Evolutionary conservation across 371 early-diverging fungal species (phyloP).

Genomic region (Apophysomyces elegans): DNA sequence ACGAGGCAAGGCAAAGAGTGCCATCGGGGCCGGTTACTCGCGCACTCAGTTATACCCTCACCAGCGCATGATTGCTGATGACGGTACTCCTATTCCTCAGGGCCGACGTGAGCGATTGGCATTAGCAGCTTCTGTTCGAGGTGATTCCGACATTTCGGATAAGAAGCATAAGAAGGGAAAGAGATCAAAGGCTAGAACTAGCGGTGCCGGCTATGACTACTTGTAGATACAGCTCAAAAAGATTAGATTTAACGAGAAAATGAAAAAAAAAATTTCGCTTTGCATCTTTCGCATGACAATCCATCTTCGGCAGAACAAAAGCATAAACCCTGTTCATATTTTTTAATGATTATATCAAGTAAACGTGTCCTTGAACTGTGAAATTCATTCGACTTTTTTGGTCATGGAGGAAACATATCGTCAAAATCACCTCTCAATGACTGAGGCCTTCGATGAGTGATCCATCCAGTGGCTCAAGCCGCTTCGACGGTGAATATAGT

Average conservation of each 20-base stretch:
- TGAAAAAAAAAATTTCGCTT: neutral
- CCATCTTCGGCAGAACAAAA: neutral
- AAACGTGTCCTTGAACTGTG: too few relatives aligned
- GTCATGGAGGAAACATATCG: too few relatives aligned
- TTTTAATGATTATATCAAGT: too few relatives aligned
- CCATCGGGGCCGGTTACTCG: slow-evolving; percentile 45
- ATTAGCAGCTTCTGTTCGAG: slow-evolving; percentile 39
- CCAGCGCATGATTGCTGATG: slow-evolving; percentile 54
- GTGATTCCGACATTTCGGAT: slow-evolving; percentile 18
- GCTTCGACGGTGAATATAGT: too few relatives aligned
- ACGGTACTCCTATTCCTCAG: slow-evolving; percentile 49
- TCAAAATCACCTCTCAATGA: too few relatives aligned
- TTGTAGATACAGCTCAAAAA: slow-evolving; percentile 25
- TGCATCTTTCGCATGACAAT: neutral
- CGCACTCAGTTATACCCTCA: slow-evolving; percentile 69
- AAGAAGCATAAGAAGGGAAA: slow-evolving; percentile 86
- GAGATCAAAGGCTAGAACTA: slow-evolving; percentile 74
- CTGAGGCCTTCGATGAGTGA: too few relatives aligned
- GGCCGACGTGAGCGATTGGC: slow-evolving; percentile 51
- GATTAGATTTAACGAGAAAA: neutral
- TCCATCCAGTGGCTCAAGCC: too few relatives aligned
- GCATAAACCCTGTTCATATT: too few relatives aligned
- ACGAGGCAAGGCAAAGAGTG: slow-evolving; percentile 51
- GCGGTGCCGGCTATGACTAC: slow-evolving; percentile 63
- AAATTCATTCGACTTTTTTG: too few relatives aligned